Evolutionary conservation across 768 basidiomycete species (phyloP).

Genomic region (Pisolithus marmoratus): DNA sequence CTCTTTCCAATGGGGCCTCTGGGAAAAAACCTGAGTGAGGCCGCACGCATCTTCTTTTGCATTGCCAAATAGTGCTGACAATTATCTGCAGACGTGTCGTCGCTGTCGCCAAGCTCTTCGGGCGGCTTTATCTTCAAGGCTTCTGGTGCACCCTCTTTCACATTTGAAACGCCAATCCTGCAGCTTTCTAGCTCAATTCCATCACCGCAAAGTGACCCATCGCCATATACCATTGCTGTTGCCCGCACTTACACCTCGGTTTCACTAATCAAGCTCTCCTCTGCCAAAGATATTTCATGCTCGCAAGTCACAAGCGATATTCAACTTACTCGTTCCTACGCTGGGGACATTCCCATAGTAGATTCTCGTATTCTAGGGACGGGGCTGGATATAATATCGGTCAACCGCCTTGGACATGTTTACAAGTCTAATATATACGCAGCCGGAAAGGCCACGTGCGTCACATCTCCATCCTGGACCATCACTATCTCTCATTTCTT

Average conservation of each 20-base stretch:
- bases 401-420: slow-evolving; percentile 48
- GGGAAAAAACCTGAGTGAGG: slow-evolving; percentile 55
- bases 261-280: slow-evolving; percentile 34
- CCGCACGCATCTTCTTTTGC: background rate
- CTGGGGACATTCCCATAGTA: slow-evolving; percentile 35
- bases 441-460: slow-evolving; percentile 39
- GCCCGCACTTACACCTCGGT: slow-evolving; percentile 45
- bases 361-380: slow-evolving; percentile 41
- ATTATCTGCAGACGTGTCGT: slow-evolving; percentile 44
- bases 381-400: slow-evolving; percentile 33
- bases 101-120: slow-evolving; percentile 19
- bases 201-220: slow-evolving; percentile 9
- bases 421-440: slow-evolving; percentile 39
- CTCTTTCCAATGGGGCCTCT: slow-evolving; percentile 64
- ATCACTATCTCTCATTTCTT: slow-evolving; percentile 1
- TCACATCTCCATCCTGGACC: background rate
- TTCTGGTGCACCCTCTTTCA: slow-evolving; percentile 37
- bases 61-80: slow-evolving; percentile 4
- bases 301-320: slow-evolving; percentile 28
- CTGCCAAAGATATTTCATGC: background rate
- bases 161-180: slow-evolving; percentile 63
- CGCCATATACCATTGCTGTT: slow-evolving; percentile 18
- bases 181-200: slow-evolving; percentile 44
- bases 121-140: slow-evolving; percentile 20
- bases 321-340: slow-evolving; percentile 35